A percentile compares a stretch with the other conserved stretches of the same genome.
phyloP scores from a whole-genome alignment of 2,329 filamentous ascomycete genomes.

The Bretziella fagacearum region DNA sequence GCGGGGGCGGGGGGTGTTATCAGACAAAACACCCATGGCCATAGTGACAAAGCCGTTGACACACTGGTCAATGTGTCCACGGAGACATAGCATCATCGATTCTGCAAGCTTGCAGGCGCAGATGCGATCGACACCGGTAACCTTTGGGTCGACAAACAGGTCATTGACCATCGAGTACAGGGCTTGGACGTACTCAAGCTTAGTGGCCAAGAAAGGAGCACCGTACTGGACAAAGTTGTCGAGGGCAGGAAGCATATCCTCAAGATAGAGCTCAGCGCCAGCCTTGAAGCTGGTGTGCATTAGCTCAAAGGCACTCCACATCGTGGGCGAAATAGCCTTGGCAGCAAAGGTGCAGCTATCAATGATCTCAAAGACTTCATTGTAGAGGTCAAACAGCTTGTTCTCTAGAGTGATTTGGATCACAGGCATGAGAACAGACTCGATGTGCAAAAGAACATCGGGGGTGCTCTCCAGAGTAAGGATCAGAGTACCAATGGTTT shows the following conservation, averaged over 20 bases:
- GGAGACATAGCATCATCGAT: slow-evolving; percentile 89
- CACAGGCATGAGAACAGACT: slow-evolving; percentile 92
- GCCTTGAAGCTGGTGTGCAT: slow-evolving; percentile 96
- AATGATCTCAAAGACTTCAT: slow-evolving; percentile 97
- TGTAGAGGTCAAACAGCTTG: slow-evolving; percentile 94
- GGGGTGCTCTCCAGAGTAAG: slow-evolving; percentile 93
- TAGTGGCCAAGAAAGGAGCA: slow-evolving; percentile 60
- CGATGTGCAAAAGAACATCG: slow-evolving; percentile 83
- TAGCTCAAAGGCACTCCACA: slow-evolving; percentile 97
- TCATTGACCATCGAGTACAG: slow-evolving; percentile 88
- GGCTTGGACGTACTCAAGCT: slow-evolving; percentile 71
- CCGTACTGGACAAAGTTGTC: slow-evolving; percentile 98
- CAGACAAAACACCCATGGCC: slow-evolving; percentile 66
- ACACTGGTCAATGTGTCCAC: slow-evolving; percentile 73
- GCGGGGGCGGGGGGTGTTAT: slow-evolving; percentile 69
- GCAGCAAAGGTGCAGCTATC: slow-evolving; percentile 98
- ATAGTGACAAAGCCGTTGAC: slow-evolving; percentile 78
- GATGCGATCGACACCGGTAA: slow-evolving; percentile 84
- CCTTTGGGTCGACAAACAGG: slow-evolving; percentile 84
- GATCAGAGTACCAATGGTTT: slow-evolving; percentile 95
- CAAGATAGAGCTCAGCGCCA: slow-evolving; percentile 88
- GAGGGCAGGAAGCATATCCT: slow-evolving; percentile 94
- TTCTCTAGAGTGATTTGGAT: slow-evolving; percentile 93
- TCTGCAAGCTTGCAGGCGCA: slow-evolving; percentile 96
- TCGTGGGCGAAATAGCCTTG: slow-evolving; percentile 84